Evolutionary conservation across 345 rosid species (phyloP).

Genomic region (Salix exigua): DNA sequence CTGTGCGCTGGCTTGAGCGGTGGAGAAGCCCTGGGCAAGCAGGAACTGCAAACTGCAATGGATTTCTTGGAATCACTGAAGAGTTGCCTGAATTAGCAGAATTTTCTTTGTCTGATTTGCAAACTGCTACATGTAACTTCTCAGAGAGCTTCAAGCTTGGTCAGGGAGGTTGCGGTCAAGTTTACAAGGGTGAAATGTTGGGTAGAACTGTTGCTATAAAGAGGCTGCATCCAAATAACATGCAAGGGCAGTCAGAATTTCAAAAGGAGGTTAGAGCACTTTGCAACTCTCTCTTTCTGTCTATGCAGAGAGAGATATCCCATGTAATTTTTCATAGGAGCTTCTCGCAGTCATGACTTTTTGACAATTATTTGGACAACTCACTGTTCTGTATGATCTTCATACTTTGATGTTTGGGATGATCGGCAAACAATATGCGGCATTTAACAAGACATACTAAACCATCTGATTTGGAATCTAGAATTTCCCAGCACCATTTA

Average conservation of each 20-base stretch:
- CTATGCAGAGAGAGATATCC: not conserved
- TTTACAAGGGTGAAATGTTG: constrained; percentile 79
- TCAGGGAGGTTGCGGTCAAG: constrained; percentile 57
- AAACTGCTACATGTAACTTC: constrained; percentile 66
- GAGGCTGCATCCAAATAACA: constrained; percentile 51
- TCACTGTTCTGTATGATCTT: not conserved
- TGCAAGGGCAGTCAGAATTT: constrained; percentile 64
- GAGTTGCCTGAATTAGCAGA: constrained; percentile 56
- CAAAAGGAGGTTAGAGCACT: constrained; percentile 55
- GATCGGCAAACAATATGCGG: not conserved
- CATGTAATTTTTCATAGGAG: not conserved
- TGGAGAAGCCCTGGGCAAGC: constrained; percentile 54
- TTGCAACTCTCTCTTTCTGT: constrained; percentile 6
- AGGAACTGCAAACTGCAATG: constrained; percentile 44
- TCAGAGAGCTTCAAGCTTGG: constrained; percentile 75
- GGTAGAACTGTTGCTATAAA: constrained; percentile 78
- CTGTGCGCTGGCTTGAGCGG: constrained; percentile 60
- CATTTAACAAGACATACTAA: not conserved
- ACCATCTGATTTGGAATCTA: not conserved
- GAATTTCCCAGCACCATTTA: not conserved
- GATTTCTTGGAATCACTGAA: constrained; percentile 38
- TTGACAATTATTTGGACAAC: not conserved
- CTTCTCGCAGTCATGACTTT: not conserved
- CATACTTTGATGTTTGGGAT: not conserved
- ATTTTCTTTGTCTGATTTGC: constrained; percentile 52